Evolutionary conservation across 164 flowering plant species (phyloP).

Genomic region (Piper betle): DNA sequence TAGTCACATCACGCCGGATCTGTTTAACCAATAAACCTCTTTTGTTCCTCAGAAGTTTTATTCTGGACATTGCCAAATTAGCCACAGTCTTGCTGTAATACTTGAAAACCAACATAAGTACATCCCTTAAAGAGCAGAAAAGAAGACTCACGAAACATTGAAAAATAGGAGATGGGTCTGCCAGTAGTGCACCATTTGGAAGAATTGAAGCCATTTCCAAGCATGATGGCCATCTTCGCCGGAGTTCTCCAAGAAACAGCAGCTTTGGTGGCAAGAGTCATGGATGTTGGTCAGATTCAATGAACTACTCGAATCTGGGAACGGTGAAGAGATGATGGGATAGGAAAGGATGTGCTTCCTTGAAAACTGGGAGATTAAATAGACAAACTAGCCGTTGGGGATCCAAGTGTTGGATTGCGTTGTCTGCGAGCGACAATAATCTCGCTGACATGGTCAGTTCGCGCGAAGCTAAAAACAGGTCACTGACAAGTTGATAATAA

Average conservation of each 20-base stretch:
- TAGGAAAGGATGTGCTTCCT: too few relatives aligned
- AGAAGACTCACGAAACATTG: background rate
- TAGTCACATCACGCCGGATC: slow-evolving; percentile 85
- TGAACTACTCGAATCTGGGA: too few relatives aligned
- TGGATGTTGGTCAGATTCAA: too few relatives aligned
- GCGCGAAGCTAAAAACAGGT: too few relatives aligned
- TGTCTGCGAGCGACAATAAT: too few relatives aligned
- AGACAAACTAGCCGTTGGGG: too few relatives aligned
- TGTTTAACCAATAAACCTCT: slow-evolving; percentile 68
- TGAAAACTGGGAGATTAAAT: too few relatives aligned
- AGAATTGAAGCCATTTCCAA: slow-evolving; percentile 54
- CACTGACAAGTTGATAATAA: too few relatives aligned
- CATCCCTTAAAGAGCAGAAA: background rate
- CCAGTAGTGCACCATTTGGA: slow-evolving; percentile 76
- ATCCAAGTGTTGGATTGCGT: too few relatives aligned
- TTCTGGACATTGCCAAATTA: slow-evolving; percentile 80
- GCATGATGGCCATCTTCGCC: slow-evolving; percentile 33
- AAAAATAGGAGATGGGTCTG: background rate
- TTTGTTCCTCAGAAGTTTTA: slow-evolving; percentile 92
- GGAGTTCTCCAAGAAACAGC: slow-evolving; percentile 28
- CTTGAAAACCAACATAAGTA: background rate
- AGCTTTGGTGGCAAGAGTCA: slow-evolving; percentile 15
- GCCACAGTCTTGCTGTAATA: slow-evolving; percentile 69
- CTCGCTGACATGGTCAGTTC: too few relatives aligned
- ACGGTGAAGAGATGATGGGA: too few relatives aligned